Percentiles rank a stretch among this genome's conserved stretches.
Conservation (phyloP, 441 rosid genomes). For the Bocquillonia castaneifolia region DNA sequence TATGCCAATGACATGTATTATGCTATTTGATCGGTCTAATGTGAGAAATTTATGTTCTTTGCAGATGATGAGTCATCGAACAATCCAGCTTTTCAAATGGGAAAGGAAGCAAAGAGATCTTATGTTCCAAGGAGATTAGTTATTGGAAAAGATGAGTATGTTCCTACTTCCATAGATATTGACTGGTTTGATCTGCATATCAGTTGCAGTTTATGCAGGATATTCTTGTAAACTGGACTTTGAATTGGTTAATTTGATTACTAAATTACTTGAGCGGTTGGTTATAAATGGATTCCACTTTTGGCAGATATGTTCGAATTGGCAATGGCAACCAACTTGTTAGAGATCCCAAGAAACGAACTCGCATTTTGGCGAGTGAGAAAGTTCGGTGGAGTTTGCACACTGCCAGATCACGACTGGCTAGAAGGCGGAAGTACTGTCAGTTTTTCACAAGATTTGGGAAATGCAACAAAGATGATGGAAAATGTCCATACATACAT, state of each 20-base stretch:
- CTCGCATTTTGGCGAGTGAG: conserved; percentile 88
- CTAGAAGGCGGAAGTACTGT: conserved; percentile 79
- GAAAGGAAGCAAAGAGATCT: conserved; percentile 47
- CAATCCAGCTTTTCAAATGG: conserved; percentile 33
- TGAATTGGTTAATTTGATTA: not conserved
- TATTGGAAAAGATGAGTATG: conserved; percentile 89
- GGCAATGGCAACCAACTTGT: conserved; percentile 95
- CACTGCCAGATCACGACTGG: conserved; percentile 77
- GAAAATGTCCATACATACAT: conserved; percentile 90
- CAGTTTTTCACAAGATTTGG: conserved; percentile 97
- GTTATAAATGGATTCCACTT: not conserved
- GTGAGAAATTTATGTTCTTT: conserved; percentile 19
- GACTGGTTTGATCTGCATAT: not conserved
- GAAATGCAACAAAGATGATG: conserved; percentile 91
- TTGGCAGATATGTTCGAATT: conserved; percentile 84
- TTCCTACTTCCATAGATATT: conserved; percentile 19
- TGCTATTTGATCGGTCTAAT: conserved; percentile 10
- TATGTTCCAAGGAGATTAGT: conserved; percentile 83
- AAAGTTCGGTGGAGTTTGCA: conserved; percentile 98
- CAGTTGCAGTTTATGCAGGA: not conserved
- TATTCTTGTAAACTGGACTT: not conserved
- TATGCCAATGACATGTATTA: not conserved
- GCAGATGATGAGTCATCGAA: conserved; percentile 53
- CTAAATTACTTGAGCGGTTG: not conserved
- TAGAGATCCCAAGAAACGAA: conserved; percentile 92